Evolutionary conservation across 306 rosid species (phyloP).

Genomic region (Dryas drummondii): DNA sequence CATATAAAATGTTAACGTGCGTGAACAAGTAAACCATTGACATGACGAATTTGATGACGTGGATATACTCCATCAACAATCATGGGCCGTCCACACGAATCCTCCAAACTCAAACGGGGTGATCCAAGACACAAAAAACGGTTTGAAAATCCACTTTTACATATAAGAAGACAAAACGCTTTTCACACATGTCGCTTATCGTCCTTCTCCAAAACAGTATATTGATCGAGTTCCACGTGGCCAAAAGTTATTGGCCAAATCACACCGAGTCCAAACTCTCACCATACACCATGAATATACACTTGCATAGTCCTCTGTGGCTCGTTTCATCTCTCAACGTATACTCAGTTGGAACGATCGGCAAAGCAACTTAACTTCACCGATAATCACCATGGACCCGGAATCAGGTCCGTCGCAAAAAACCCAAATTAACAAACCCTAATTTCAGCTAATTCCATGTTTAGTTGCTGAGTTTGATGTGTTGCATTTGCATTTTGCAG

Average conservation of each 20-base stretch:
- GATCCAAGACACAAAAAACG: no score
- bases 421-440: not conserved
- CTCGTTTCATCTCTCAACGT: not conserved
- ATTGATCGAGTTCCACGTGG: no score
- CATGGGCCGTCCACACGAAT: no score
- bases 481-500: slow-evolving; percentile 41
- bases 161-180: no score
- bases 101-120: no score
- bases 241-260: not conserved
- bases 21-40: no score
- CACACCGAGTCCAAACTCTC: not conserved
- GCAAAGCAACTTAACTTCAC: not conserved
- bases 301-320: not conserved
- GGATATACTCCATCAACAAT: no score
- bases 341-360: not conserved
- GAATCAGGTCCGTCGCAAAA: slow-evolving; percentile 22
- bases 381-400: slow-evolving; percentile 16
- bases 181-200: no score
- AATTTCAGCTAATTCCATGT: not conserved
- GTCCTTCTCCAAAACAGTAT: no score
- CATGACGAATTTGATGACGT: no score
- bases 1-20: no score
- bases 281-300: not conserved
- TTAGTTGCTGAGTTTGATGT: not conserved
- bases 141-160: no score